These are phyloP conservation scores for Teratosphaeria pseudoeucalypti DNA, from an alignment of 2,329 filamentous ascomycete genomes.

Conservation along the genomic window DNA sequence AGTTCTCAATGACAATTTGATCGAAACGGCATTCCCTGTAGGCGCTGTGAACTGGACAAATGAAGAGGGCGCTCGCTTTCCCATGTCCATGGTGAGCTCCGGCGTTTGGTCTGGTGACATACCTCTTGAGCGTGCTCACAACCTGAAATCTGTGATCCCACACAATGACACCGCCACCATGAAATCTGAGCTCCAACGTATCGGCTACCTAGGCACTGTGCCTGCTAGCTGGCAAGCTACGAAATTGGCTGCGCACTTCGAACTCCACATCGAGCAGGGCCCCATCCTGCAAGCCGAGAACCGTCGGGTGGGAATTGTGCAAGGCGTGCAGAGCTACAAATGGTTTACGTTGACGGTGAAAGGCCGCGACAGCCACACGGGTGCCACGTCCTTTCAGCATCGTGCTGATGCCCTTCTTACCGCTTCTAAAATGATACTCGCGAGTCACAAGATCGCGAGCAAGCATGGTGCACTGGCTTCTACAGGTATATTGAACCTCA, in stretches of 20 bases:
- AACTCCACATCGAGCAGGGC: constrained; percentile 78
- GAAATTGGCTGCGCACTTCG: constrained; percentile 68
- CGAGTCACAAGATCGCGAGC: constrained; percentile 53
- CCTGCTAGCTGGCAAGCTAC: constrained; percentile 48
- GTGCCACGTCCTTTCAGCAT: constrained; percentile 58
- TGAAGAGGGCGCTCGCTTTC: constrained; percentile 74
- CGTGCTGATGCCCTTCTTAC: constrained; percentile 60
- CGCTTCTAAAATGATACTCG: constrained; percentile 56
- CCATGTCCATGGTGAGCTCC: constrained; percentile 62
- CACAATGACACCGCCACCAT: constrained; percentile 51
- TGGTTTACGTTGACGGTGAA: constrained; percentile 60
- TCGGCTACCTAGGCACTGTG: constrained; percentile 55
- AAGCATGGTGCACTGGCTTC: constrained; percentile 52
- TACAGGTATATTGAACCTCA: constrained; percentile 58
- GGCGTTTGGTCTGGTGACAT: constrained; percentile 69
- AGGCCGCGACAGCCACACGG: constrained; percentile 62
- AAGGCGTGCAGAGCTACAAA: constrained; percentile 63
- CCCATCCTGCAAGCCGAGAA: constrained; percentile 57
- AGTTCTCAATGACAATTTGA: constrained; percentile 54
- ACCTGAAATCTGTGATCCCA: constrained; percentile 47
- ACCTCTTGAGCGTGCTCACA: constrained; percentile 51
- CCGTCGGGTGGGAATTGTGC: constrained; percentile 58
- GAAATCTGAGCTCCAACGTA: constrained; percentile 59
- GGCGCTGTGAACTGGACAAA: constrained; percentile 74
- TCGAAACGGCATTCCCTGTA: constrained; percentile 60